Evolutionary conservation across 305 asterid species (phyloP), one percentile per base, ranked within the genome.

Genomic region (Solanum hybrid): DNA sequence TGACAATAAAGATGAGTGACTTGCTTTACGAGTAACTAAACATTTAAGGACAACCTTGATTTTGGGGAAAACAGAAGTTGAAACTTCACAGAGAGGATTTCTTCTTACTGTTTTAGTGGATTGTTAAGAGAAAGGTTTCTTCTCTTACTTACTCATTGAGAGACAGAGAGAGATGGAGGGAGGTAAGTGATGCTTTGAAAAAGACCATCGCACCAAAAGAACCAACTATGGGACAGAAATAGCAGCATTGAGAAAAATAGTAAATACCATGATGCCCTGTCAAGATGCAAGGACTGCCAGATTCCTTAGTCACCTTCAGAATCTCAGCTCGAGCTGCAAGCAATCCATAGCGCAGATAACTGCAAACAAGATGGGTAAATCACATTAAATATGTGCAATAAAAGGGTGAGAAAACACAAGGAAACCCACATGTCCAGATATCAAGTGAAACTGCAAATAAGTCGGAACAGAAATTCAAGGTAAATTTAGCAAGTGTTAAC

Each of bases 321-420:
- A 97, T 95, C 94, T 97, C 99, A 93, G 98, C 98, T 91, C 98
- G 98, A 93, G 98, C 98, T 86, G 98, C 99, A 89, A 96, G 93
- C 92, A 97, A 93, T 86, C 99, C 98, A 86, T 97, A 97, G 89
- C 89, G 98, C 93, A 97, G 91, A 92, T 97, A 96, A 92, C 98
- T 97, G 96, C 90, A 65, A 80, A 6, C 57, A 45, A 76, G 73
- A 57, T n/a, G 65, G 26, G 77, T 41, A 38, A 24, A 73, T 88
- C 72, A 73, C 20, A 87, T 37, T 73, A 72, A 70, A 65, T 5
- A 29, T 26, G 80, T 73, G 80, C 22, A 87, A 72, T 26, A 24
- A 26, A 77, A 32, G 87, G 85, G 85, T 39, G 77, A 76, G 22
- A n/a, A 20, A 78, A 78, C 72, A 88, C 37, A 88, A 41, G 33